Evolutionary conservation across 768 basidiomycete species (phyloP).

Genomic region (Pulveroboletus sp.): DNA sequence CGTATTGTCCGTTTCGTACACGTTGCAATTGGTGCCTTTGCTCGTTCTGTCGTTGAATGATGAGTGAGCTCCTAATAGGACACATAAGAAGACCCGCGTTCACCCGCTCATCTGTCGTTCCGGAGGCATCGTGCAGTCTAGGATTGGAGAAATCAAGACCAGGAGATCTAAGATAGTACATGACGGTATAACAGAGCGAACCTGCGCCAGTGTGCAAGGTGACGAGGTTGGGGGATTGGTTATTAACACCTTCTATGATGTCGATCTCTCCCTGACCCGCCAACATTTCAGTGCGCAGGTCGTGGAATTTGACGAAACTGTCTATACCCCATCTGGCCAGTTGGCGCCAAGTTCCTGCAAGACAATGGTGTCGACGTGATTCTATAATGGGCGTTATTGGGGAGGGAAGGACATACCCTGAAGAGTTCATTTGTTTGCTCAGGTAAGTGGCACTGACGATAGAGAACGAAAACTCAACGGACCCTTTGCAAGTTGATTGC

Average conservation of each 20-base stretch:
- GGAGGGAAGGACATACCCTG: constrained; percentile 16
- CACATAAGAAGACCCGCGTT: neutral
- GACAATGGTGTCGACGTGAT: neutral
- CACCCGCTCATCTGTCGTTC: constrained; percentile 30
- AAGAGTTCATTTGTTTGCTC: neutral
- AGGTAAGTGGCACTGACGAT: neutral
- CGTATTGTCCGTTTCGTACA: constrained; percentile 23
- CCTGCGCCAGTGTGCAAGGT: constrained; percentile 29
- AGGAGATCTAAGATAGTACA: neutral
- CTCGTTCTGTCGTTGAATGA: constrained; percentile 12
- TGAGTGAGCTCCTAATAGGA: neutral
- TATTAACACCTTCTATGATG: constrained; percentile 34
- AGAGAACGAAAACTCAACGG: neutral
- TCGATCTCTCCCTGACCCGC: constrained; percentile 28
- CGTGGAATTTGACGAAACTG: neutral
- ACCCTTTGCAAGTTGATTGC: constrained; percentile 8
- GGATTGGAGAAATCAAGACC: neutral
- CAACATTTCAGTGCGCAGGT: neutral
- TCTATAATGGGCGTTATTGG: neutral
- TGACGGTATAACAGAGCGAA: constrained; percentile 4
- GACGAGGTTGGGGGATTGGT: constrained; percentile 19
- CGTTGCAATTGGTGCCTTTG: constrained; percentile 29
- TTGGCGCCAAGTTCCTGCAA: constrained; percentile 25
- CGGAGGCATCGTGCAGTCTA: constrained; percentile 34
- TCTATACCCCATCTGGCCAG: constrained; percentile 21